Conservation (phyloP, 441 rosid species). For the Euphorbia schlechtendalii region DNA sequence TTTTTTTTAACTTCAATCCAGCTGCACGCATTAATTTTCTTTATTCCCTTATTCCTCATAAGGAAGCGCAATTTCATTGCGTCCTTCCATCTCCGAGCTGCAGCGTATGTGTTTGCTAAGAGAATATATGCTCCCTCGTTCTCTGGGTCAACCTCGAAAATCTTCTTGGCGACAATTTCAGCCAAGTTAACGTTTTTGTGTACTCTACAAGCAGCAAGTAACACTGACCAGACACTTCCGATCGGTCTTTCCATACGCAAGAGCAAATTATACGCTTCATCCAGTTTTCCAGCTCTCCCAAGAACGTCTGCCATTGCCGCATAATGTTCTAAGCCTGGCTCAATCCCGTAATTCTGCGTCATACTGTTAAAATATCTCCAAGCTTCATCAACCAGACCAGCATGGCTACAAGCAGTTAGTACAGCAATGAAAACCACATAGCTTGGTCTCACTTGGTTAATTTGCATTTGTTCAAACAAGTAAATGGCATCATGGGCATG, state of each 20-base stretch:
- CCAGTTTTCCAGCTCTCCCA: slow-evolving; percentile 52
- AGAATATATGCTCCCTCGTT: slow-evolving; percentile 55
- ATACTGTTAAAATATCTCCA: slow-evolving; percentile 42
- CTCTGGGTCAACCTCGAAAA: slow-evolving; percentile 57
- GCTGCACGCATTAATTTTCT: slow-evolving; percentile 45
- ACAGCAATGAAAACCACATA: slow-evolving; percentile 60
- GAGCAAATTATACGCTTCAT: slow-evolving; percentile 48
- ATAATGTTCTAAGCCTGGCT: slow-evolving; percentile 59
- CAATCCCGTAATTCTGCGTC: slow-evolving; percentile 39
- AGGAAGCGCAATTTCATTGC: slow-evolving; percentile 38
- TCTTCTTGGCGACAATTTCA: slow-evolving; percentile 46
- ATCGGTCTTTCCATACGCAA: slow-evolving; percentile 46
- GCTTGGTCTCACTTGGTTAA: slow-evolving; percentile 38
- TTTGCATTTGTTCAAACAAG: slow-evolving; percentile 46
- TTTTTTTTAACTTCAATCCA: slow-evolving; percentile 52
- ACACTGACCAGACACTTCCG: slow-evolving; percentile 58
- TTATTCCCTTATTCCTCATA: slow-evolving; percentile 43
- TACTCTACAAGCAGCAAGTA: slow-evolving; percentile 61
- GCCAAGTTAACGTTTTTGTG: slow-evolving; percentile 49
- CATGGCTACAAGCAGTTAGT: slow-evolving; percentile 60
- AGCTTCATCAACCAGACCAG: slow-evolving; percentile 57
- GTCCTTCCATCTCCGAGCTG: slow-evolving; percentile 50
- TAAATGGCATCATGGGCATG: slow-evolving; percentile 43
- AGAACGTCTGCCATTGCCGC: slow-evolving; percentile 55
- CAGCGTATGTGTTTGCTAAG: slow-evolving; percentile 53